A percentile compares a stretch with the other conserved stretches of the same genome.
phyloP scores from a whole-genome alignment of 1,284 basidiomycete species.

The Cutaneotrichosporon curvatum region DNA sequence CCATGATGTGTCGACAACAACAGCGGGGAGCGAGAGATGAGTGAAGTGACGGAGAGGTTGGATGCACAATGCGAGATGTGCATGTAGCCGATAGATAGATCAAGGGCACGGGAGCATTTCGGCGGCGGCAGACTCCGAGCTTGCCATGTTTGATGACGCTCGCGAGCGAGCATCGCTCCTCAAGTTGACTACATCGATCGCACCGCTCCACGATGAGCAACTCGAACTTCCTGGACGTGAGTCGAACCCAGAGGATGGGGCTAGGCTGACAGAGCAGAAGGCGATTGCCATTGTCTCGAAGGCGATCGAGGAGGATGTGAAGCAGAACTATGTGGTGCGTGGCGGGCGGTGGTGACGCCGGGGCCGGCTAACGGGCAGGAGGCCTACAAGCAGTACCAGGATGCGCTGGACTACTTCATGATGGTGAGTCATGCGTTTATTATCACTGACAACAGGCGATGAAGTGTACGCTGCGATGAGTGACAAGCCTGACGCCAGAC shows the following conservation, averaged over 20 bases:
- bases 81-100: too few relatives aligned
- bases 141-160: not conserved
- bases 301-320: slow-evolving; percentile 91
- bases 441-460: slow-evolving; percentile 37
- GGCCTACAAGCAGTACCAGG: slow-evolving; percentile 90
- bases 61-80: not conserved
- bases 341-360: too few relatives aligned
- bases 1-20: slow-evolving; percentile 26
- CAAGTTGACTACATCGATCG: too few relatives aligned
- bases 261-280: slow-evolving; percentile 53
- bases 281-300: slow-evolving; percentile 91
- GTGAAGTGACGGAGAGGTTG: not conserved
- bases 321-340: slow-evolving; percentile 69
- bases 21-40: not conserved
- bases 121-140: not conserved
- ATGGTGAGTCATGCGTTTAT: slow-evolving; percentile 53
- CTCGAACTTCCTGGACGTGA: slow-evolving; percentile 52
- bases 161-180: too few relatives aligned
- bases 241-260: slow-evolving; percentile 14
- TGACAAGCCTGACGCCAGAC: slow-evolving; percentile 51
- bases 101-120: too few relatives aligned
- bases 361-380: slow-evolving; percentile 49
- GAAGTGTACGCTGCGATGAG: slow-evolving; percentile 57
- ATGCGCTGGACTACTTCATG: slow-evolving; percentile 97
- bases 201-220: slow-evolving; percentile 41